Evolutionary conservation across 1,284 basidiomycete species (phyloP).

Genomic region (Inonotus obliquus): DNA sequence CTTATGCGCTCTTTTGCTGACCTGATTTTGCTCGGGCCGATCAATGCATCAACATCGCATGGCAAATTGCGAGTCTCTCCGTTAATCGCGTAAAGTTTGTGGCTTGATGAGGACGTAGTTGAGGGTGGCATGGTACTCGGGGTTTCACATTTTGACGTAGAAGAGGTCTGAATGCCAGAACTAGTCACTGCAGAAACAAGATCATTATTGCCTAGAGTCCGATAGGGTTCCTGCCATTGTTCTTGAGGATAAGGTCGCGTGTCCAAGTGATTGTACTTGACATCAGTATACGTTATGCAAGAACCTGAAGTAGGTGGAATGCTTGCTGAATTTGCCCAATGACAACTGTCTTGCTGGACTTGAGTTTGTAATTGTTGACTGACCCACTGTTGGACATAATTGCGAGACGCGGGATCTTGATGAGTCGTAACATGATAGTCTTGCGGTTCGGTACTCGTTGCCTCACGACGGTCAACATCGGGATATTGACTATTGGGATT

Average conservation of each 20-base stretch:
- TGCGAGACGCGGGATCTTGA: not conserved
- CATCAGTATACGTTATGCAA: not conserved
- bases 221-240: not conserved
- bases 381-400: constrained; percentile 16
- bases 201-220: not conserved
- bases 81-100: not conserved
- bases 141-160: not conserved
- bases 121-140: not conserved
- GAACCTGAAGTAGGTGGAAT: not conserved
- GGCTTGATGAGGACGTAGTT: not conserved
- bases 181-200: not conserved
- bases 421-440: not conserved
- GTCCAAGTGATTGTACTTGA: not conserved
- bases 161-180: not conserved
- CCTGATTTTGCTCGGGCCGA: not conserved
- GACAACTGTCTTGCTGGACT: not conserved
- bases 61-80: not conserved
- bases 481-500: not conserved
- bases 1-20: constrained; percentile 2
- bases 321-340: not conserved
- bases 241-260: not conserved
- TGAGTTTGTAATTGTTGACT: constrained; percentile 3
- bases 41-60: not conserved
- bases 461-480: not conserved
- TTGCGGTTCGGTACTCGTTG: not conserved